phyloP scores from a whole-genome alignment of 208 protist genomes.

The Balamuthia mandrillaris region DNA sequence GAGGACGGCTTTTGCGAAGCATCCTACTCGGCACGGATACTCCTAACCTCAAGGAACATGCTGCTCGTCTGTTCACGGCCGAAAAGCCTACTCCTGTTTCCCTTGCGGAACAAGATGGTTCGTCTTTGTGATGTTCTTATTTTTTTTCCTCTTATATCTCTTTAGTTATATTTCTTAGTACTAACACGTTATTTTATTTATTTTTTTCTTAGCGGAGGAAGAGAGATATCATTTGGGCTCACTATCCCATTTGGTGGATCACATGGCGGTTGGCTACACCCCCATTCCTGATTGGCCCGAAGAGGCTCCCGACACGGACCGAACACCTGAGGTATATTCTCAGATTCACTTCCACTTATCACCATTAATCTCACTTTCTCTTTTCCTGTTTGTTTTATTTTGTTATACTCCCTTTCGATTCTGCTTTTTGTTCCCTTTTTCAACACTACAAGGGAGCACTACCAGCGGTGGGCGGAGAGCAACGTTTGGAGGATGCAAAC shows the following conservation, averaged over 20 bases:
- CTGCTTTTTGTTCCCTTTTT: too few species aligned
- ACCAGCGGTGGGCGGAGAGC: constrained; percentile 38
- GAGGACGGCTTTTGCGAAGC: constrained; percentile 47
- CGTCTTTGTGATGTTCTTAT: too few species aligned
- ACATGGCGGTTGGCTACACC: constrained; percentile 54
- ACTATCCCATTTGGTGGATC: constrained; percentile 65
- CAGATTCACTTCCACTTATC: too few species aligned
- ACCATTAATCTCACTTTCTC: too few species aligned
- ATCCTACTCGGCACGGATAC: constrained; percentile 39
- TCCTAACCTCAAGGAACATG: not conserved
- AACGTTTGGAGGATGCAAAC: not conserved
- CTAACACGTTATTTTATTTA: too few species aligned
- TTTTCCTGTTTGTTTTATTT: too few species aligned
- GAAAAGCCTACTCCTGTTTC: constrained; percentile 52
- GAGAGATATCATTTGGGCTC: constrained; percentile 58
- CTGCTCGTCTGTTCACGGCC: constrained; percentile 35
- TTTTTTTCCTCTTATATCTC: too few species aligned
- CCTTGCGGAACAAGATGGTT: too few species aligned
- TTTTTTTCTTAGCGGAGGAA: too few species aligned
- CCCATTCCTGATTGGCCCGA: constrained; percentile 65
- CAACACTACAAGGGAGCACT: constrained; percentile 41
- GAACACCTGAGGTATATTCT: not conserved
- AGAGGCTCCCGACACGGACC: constrained; percentile 42
- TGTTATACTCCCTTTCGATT: too few species aligned
- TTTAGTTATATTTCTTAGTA: too few species aligned